A percentile compares a stretch with the other conserved stretches of the same genome.
These are phyloP conservation scores for Besnoitia besnoiti DNA, from an alignment of 169 alveolate species.

Conservation along the genomic window DNA sequence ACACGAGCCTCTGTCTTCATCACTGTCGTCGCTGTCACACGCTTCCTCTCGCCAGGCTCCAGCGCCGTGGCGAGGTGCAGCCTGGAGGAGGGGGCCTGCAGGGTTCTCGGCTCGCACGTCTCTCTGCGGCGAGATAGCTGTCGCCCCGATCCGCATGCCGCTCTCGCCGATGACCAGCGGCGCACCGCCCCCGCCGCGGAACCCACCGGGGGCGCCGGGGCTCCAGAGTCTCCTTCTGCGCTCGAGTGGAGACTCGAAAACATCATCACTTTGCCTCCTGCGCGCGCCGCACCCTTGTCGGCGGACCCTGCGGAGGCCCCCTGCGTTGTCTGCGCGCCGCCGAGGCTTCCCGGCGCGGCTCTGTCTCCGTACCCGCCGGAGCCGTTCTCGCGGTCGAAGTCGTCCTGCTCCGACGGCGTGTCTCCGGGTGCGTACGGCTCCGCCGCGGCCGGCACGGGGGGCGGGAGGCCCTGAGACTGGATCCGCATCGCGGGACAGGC, in stretches of 20 bases:
- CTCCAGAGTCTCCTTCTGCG: background rate
- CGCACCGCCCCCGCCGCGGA: background rate
- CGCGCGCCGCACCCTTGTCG: background rate
- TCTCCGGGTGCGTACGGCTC: background rate
- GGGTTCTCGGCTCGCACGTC: too few relatives aligned
- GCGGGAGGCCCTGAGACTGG: background rate
- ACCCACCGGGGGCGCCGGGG: background rate
- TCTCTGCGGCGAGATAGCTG: too few relatives aligned
- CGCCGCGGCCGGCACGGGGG: background rate
- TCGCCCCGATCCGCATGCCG: too few relatives aligned
- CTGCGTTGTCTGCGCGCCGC: background rate
- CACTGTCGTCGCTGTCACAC: too few relatives aligned
- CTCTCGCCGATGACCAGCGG: background rate
- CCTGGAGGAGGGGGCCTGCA: too few relatives aligned
- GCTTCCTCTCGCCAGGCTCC: too few relatives aligned
- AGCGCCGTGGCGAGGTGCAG: too few relatives aligned
- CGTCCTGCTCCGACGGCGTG: background rate
- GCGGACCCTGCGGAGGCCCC: background rate
- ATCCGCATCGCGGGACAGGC: slow-evolving; percentile 34
- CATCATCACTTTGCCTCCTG: background rate
- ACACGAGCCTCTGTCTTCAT: too few relatives aligned
- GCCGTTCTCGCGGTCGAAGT: background rate
- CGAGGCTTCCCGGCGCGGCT: background rate
- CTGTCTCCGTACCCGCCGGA: background rate
- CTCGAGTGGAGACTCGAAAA: background rate